Conservation (phyloP, 2,329 filamentous ascomycete species). For the Aspergillus sojae region DNA sequence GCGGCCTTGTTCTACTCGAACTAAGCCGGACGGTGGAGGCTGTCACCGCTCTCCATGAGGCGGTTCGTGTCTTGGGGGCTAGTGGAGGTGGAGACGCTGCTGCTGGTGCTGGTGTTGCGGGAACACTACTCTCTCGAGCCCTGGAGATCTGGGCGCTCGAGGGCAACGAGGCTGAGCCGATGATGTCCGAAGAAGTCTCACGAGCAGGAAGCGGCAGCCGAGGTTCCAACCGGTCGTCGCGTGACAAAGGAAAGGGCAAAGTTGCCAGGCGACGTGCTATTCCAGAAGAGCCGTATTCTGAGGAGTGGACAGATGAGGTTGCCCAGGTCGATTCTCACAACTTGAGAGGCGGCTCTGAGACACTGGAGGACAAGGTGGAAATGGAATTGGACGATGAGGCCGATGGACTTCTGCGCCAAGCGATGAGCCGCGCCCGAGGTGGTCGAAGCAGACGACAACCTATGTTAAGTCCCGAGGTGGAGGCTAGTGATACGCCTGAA, state of each 20-base stretch:
- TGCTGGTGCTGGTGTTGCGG: constrained; percentile 50
- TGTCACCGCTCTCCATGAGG: constrained; percentile 78
- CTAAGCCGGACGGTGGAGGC: constrained; percentile 74
- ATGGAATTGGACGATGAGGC: constrained; percentile 49
- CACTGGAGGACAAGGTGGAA: constrained; percentile 38
- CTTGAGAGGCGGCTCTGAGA: constrained; percentile 15
- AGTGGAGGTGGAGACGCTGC: constrained; percentile 51
- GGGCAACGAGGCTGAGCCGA: constrained; percentile 31
- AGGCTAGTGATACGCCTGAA: constrained; percentile 28
- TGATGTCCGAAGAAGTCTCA: constrained; percentile 18
- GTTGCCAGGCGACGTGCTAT: constrained; percentile 25
- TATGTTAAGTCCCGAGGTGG: constrained; percentile 19
- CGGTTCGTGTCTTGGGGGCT: constrained; percentile 49
- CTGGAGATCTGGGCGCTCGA: constrained; percentile 51
- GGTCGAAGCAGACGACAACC: constrained; percentile 20
- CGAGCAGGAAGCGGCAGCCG: constrained; percentile 22
- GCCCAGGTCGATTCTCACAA: constrained; percentile 29
- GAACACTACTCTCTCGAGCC: constrained; percentile 47
- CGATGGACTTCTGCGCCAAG: constrained; percentile 43
- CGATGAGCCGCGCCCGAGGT: constrained; percentile 37
- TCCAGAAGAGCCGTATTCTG: constrained; percentile 25
- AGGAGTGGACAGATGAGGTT: constrained; percentile 43
- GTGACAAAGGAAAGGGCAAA: constrained; percentile 34
- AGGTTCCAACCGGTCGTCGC: constrained; percentile 23
- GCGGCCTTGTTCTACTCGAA: constrained; percentile 82